phyloP scores from a whole-genome alignment of 176 grass and related monocot species.

The Avena sativa region DNA sequence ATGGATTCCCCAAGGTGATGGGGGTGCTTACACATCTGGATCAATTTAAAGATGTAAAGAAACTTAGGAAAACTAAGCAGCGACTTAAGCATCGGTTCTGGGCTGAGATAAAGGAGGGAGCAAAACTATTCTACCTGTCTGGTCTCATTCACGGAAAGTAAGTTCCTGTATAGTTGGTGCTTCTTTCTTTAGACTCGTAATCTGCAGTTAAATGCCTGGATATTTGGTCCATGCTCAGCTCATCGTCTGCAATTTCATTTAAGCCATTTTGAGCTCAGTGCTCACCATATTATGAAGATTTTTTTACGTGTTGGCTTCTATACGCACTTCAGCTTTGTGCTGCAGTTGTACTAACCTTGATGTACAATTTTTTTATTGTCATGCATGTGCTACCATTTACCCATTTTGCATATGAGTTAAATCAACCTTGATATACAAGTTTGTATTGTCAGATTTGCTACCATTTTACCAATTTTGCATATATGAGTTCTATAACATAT shows the following conservation, averaged over 20 bases:
- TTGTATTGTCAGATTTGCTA: not conserved
- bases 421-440: not conserved
- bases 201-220: slow-evolving; percentile 32
- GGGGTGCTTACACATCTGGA: slow-evolving; percentile 97
- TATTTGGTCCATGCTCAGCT: not conserved
- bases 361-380: not conserved
- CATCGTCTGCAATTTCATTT: not conserved
- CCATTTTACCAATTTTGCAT: not conserved
- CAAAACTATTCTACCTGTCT: slow-evolving; percentile 96
- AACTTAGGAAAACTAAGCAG: slow-evolving; percentile 94
- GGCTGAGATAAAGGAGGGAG: slow-evolving; percentile 91
- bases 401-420: not conserved
- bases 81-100: slow-evolving; percentile 92
- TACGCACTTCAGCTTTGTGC: not conserved
- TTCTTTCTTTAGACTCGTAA: slow-evolving; percentile 30
- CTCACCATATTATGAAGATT: not conserved
- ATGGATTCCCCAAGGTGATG: slow-evolving; percentile 98
- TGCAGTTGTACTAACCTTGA: not conserved
- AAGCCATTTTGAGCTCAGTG: not conserved
- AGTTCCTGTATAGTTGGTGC: slow-evolving; percentile 43
- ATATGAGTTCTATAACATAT: not conserved
- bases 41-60: slow-evolving; percentile 96
- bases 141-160: slow-evolving; percentile 93
- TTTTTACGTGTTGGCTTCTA: not conserved
- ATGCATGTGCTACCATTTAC: not conserved